phyloP scores from a whole-genome alignment of 2,329 filamentous ascomycete species.

The Triangularia setosa region DNA sequence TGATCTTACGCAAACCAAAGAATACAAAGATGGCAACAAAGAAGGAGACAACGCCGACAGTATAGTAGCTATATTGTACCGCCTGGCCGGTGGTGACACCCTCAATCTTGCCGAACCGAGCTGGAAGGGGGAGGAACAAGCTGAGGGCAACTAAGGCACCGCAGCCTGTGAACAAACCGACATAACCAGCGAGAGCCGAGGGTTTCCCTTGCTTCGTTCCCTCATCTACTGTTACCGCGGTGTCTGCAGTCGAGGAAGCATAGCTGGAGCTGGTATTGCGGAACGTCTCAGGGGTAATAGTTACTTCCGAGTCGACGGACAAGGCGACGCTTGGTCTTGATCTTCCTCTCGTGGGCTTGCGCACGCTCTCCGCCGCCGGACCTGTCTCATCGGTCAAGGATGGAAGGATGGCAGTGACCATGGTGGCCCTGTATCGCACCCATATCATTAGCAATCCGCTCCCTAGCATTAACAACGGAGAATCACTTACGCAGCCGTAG shows the following conservation, averaged over 20 bases:
- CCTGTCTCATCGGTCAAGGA: conserved; percentile 55
- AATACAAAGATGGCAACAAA: conserved; percentile 71
- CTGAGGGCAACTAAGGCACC: conserved; percentile 81
- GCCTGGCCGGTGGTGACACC: conserved; percentile 71
- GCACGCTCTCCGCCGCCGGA: conserved; percentile 23
- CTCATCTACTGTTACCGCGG: conserved; percentile 16
- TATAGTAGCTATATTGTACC: conserved; percentile 80
- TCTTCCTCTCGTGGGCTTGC: conserved; percentile 36
- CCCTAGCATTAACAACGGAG: neutral
- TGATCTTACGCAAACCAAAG: conserved; percentile 65
- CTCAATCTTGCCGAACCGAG: conserved; percentile 66
- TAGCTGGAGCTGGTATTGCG: conserved; percentile 19
- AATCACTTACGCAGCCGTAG: conserved; percentile 69
- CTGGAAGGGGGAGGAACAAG: conserved; percentile 82
- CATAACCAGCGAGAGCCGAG: conserved; percentile 72
- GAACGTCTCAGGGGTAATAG: conserved; percentile 66
- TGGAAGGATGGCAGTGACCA: conserved; percentile 94
- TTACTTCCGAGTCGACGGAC: conserved; percentile 69
- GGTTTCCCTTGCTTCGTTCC: conserved; percentile 41
- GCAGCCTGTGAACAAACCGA: conserved; percentile 88
- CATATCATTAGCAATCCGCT: neutral
- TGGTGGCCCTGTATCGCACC: conserved; percentile 59
- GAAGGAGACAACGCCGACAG: conserved; percentile 71
- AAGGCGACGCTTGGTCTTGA: conserved; percentile 57
- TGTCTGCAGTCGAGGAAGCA: neutral